Conservation (phyloP, 352 stramenopile species). For the Phytophthora meadii region DNA sequence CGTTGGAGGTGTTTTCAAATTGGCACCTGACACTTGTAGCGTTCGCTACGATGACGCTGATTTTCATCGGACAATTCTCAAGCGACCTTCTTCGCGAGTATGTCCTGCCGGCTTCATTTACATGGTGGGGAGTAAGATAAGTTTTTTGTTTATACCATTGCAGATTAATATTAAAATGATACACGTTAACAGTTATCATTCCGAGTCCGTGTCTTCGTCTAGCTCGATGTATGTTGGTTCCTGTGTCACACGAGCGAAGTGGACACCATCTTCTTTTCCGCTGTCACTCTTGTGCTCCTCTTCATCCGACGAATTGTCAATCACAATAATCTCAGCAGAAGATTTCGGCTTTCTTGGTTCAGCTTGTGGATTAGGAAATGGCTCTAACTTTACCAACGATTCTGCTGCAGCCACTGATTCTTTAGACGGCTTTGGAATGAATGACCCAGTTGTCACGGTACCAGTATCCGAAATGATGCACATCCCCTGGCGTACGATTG, state of each 20-base stretch:
- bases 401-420: background rate
- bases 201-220: constrained; percentile 32
- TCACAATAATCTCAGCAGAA: constrained; percentile 32
- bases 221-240: constrained; percentile 23
- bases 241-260: constrained; percentile 8
- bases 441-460: constrained; percentile 23
- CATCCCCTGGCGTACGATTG: constrained; percentile 39
- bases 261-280: constrained; percentile 20
- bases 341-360: background rate
- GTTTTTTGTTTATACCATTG: constrained; percentile 8
- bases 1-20: constrained; percentile 83
- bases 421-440: constrained; percentile 3
- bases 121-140: constrained; percentile 47
- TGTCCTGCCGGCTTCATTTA: constrained; percentile 70
- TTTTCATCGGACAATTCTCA: constrained; percentile 85
- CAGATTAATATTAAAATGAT: constrained; percentile 16
- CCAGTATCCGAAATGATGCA: constrained; percentile 30
- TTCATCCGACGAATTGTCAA: constrained; percentile 33
- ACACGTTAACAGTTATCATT: constrained; percentile 5
- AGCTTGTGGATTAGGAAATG: background rate
- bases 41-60: constrained; percentile 84
- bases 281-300: constrained; percentile 21
- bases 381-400: background rate
- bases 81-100: constrained; percentile 73
- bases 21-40: constrained; percentile 78